Conservation (phyloP, 1,284 basidiomycete species). For the Fomitopsis betulina region DNA sequence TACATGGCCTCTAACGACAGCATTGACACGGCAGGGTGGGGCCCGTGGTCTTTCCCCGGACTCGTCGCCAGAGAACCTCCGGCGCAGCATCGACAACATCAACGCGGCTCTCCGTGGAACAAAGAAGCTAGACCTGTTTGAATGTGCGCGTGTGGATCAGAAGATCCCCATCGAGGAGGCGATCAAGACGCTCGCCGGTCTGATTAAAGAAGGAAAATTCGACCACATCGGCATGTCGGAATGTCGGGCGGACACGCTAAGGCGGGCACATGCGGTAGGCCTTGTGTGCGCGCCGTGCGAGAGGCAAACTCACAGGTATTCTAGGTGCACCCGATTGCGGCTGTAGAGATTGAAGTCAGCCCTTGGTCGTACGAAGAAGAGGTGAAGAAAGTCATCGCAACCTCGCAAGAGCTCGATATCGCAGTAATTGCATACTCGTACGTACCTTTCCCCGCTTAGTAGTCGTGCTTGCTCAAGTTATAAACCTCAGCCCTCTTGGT, state of each 20-base stretch:
- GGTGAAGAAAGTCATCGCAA: slow-evolving; percentile 35
- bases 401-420: slow-evolving; percentile 40
- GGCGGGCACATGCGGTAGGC: slow-evolving; percentile 21
- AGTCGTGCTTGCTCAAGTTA: background rate
- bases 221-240: slow-evolving; percentile 46
- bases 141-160: slow-evolving; percentile 31
- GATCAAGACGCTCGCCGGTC: slow-evolving; percentile 22
- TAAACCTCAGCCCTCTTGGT: slow-evolving; percentile 40
- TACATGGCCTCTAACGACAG: too few relatives aligned
- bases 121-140: slow-evolving; percentile 43
- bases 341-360: slow-evolving; percentile 51
- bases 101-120: slow-evolving; percentile 36
- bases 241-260: slow-evolving; percentile 40
- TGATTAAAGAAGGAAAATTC: slow-evolving; percentile 37
- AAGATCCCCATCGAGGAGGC: slow-evolving; percentile 28
- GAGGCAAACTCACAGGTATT: background rate
- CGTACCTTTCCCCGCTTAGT: slow-evolving; percentile 2
- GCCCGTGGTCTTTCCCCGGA: background rate
- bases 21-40: too few relatives aligned
- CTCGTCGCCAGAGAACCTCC: slow-evolving; percentile 35
- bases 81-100: slow-evolving; percentile 36
- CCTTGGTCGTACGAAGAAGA: slow-evolving; percentile 46
- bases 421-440: slow-evolving; percentile 51
- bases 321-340: slow-evolving; percentile 40
- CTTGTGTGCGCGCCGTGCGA: background rate